Evolutionary conservation across 1,139 yeast species (phyloP).

Genomic region (Williopsis jadinii): DNA sequence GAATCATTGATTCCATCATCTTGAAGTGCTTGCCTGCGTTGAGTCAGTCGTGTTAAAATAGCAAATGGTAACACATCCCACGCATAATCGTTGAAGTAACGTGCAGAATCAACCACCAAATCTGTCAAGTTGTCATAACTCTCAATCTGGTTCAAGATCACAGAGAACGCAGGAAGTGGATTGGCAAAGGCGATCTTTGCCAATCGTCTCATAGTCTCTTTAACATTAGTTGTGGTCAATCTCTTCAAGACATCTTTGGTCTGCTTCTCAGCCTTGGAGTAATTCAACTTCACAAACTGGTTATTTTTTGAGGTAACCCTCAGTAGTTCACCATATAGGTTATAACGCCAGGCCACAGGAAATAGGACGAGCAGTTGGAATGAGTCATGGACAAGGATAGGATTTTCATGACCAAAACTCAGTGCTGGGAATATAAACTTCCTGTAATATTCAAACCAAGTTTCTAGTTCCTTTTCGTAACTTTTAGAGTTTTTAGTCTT

Average conservation of each 20-base stretch:
- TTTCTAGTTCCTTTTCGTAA: slow-evolving; percentile 26
- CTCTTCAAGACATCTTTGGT: slow-evolving; percentile 79
- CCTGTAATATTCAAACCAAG: slow-evolving; percentile 61
- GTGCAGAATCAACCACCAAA: slow-evolving; percentile 73
- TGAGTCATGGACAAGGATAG: slow-evolving; percentile 56
- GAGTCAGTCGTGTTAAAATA: slow-evolving; percentile 62
- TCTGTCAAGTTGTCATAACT: slow-evolving; percentile 85
- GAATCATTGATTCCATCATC: slow-evolving; percentile 76
- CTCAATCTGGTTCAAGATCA: slow-evolving; percentile 69
- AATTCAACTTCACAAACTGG: slow-evolving; percentile 54
- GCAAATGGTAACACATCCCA: slow-evolving; percentile 85
- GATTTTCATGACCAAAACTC: slow-evolving; percentile 52
- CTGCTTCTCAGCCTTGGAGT: slow-evolving; percentile 68
- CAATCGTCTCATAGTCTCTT: slow-evolving; percentile 68
- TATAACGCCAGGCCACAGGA: slow-evolving; percentile 60
- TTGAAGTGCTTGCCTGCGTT: slow-evolving; percentile 64
- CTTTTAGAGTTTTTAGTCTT: slow-evolving; percentile 5
- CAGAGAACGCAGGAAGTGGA: slow-evolving; percentile 70
- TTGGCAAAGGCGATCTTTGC: slow-evolving; percentile 74
- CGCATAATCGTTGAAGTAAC: slow-evolving; percentile 69
- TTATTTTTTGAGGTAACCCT: slow-evolving; percentile 46
- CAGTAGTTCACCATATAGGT: slow-evolving; percentile 80
- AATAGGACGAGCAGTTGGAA: slow-evolving; percentile 47
- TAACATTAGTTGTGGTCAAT: slow-evolving; percentile 78
- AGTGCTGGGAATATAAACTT: slow-evolving; percentile 64